Evolutionary conservation across 129 eudicot species (phyloP).

Genomic region (Ambrosia artemisiifolia): DNA sequence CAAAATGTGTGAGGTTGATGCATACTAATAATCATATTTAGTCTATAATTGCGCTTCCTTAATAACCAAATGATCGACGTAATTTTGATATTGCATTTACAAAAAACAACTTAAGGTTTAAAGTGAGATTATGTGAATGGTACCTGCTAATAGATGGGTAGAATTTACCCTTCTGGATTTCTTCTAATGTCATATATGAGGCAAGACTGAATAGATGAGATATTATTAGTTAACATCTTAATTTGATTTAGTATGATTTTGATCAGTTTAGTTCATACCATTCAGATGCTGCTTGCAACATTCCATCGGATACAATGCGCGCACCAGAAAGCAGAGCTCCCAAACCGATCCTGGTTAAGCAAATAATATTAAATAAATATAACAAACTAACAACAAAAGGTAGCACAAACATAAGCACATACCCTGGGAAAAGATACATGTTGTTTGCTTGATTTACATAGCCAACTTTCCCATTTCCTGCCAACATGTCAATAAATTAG

Average conservation of each 20-base stretch:
- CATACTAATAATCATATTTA: background rate
- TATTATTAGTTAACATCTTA: background rate
- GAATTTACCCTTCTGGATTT: slow-evolving; percentile 70
- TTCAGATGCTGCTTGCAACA: slow-evolving; percentile 95
- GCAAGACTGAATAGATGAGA: slow-evolving; percentile 74
- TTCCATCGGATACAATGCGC: slow-evolving; percentile 77
- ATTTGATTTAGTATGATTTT: background rate
- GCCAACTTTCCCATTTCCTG: slow-evolving; percentile 95
- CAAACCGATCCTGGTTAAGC: slow-evolving; percentile 74
- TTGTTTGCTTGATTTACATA: slow-evolving; percentile 98
- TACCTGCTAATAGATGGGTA: slow-evolving; percentile 86
- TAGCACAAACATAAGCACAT: slow-evolving; percentile 25
- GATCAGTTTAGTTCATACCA: slow-evolving; percentile 49
- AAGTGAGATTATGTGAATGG: slow-evolving; percentile 3
- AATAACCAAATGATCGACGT: background rate
- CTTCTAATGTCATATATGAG: slow-evolving; percentile 85
- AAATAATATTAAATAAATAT: slow-evolving; percentile 6
- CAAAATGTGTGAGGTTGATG: background rate
- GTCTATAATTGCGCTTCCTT: background rate
- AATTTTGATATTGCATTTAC: background rate
- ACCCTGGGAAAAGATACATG: slow-evolving; percentile 99
- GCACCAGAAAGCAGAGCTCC: slow-evolving; percentile 97
- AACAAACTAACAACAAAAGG: slow-evolving; percentile 4
- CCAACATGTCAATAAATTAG: slow-evolving; percentile 2
- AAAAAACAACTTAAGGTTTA: background rate